A percentile compares a stretch with the other conserved stretches of the same genome.
Conservation (phyloP, 805 yeast genomes). For the Metschnikowia proteae region DNA sequence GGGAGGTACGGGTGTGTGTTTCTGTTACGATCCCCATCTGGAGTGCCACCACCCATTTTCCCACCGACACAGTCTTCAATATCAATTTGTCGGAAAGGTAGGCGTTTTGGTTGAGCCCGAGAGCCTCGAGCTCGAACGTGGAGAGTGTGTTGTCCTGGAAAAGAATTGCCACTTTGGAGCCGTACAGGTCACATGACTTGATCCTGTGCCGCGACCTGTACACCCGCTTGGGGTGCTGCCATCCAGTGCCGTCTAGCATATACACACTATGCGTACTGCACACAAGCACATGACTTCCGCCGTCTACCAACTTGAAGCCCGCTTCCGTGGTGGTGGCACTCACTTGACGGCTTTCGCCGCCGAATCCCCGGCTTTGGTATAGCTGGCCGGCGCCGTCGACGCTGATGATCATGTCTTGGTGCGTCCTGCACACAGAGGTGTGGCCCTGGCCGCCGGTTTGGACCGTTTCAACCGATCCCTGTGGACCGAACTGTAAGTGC, state of each 20-base stretch:
- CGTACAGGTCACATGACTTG: background rate
- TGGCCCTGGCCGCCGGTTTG: background rate
- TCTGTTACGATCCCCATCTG: constrained; percentile 5
- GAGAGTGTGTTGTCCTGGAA: constrained; percentile 8
- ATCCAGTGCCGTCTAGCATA: background rate
- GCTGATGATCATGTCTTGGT: background rate
- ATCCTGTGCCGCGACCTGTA: background rate
- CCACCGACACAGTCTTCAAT: constrained; percentile 3
- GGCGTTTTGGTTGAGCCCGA: background rate
- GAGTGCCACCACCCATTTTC: constrained; percentile 5
- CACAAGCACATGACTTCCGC: background rate
- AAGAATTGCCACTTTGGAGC: constrained; percentile 2
- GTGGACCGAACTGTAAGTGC: constrained; percentile 1
- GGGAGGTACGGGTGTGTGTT: constrained; percentile 2
- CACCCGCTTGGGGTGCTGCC: constrained; percentile 1
- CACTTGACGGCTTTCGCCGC: background rate
- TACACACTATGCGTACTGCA: background rate
- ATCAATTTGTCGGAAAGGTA: constrained; percentile 7
- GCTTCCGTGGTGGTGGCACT: background rate
- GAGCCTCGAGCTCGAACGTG: background rate
- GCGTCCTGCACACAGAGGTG: constrained; percentile 1
- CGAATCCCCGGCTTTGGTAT: background rate
- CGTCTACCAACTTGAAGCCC: background rate
- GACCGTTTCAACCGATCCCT: background rate
- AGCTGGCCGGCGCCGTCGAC: background rate